Percentiles rank a stretch among this genome's conserved stretches.
These are phyloP conservation scores for Colletotrichum destructivum DNA, from an alignment of 2,329 filamentous ascomycete species.

Conservation along the genomic window DNA sequence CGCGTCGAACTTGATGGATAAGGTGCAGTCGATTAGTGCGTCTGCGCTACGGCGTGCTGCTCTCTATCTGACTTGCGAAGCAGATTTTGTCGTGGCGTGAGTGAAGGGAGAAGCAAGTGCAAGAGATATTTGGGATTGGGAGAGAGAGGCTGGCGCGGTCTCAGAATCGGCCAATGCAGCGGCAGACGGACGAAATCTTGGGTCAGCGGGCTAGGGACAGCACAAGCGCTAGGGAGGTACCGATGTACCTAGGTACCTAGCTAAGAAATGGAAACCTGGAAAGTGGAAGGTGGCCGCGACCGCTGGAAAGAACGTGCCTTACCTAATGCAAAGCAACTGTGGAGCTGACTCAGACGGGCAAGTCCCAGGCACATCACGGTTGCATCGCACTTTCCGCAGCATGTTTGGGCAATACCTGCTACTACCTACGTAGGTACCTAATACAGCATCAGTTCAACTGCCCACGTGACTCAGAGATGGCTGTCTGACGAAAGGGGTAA, in stretches of 20 bases:
- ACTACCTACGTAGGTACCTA: background rate
- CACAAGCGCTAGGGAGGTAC: background rate
- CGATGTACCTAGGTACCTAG: no score
- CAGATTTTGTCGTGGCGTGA: conserved; percentile 16
- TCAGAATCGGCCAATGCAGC: conserved; percentile 18
- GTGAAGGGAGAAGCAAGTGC: conserved; percentile 18
- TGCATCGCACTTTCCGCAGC: background rate
- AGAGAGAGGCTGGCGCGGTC: conserved; percentile 30
- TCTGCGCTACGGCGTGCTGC: background rate
- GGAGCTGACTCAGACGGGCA: conserved; percentile 12
- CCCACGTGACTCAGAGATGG: background rate
- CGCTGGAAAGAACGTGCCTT: background rate
- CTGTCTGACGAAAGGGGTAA: background rate
- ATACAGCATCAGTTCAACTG: background rate
- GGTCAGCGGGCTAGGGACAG: conserved; percentile 28
- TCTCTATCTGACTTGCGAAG: background rate
- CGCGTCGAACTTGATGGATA: background rate
- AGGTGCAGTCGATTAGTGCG: background rate
- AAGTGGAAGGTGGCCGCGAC: conserved; percentile 6
- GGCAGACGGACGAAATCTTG: conserved; percentile 1
- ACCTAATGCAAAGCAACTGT: background rate
- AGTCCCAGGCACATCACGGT: background rate
- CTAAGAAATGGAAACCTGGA: background rate
- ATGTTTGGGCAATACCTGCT: background rate
- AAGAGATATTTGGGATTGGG: background rate